Base-by-base conservation (phyloP, 2,329 filamentous ascomycete genomes). In the Stemphylium lycopersici region DNA sequence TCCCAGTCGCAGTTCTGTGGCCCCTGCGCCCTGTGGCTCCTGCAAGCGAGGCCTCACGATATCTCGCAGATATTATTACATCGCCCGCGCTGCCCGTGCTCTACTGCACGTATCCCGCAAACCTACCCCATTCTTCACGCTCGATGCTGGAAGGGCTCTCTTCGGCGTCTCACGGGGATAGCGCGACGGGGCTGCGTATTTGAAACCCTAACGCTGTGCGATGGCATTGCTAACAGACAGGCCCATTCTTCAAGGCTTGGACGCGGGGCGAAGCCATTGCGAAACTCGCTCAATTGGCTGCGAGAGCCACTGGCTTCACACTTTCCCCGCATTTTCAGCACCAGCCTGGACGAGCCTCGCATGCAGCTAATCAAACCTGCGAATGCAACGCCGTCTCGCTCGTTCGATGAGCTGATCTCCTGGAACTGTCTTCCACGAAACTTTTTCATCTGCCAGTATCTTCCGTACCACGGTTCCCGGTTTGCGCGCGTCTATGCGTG, bases 311-410 rank as follows among this genome's bases (percentile, higher is more conserved):
- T 48, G 50, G 44, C 56, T 55, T 48, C 59, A 52, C 50, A 53
- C 42, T 61, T 63, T 72, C 70, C 70, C 69, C 70, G 69, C 70
- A 73, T 66, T 64, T 37, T 64, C 52, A 52, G 44, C 52, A 33
- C 51, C 46, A 48, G 29, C 50, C 56, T 58, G 46, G 51, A 44
- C 48, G 15, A 50, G 44, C 36, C 47, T 42, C 46, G 55, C 54
- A 62, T 56, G 55, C 56, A 59, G 53, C 66, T 70, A 66, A 56
- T 49, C 43, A 60, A 37, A 11, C 58, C 59, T 57, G 47, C 45
- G n/a, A 16, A 24, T 4, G 29, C n/a, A 39, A 13, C 29, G 18
- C 29, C 11, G 29, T 13, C 3, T 31, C 13, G 40, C 3, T 31
- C 13, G 40, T 18, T 29, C 18, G 20, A 12, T 42, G 40, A 42